Conservation (phyloP, 73 alveolate genomes). For the Paramecium biaurelia region DNA sequence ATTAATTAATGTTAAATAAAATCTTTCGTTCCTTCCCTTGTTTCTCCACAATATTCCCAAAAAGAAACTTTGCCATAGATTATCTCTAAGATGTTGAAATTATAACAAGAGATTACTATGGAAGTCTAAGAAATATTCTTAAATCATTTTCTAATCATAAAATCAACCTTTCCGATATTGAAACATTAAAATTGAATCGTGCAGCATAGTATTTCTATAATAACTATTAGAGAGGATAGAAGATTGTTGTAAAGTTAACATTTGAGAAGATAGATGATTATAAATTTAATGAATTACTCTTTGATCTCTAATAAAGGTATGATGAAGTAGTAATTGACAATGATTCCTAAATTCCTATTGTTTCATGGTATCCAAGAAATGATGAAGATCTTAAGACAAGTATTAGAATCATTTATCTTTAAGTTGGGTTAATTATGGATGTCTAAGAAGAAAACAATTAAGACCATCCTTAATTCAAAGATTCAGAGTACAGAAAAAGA, state of each 20-base stretch:
- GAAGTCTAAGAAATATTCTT: constrained; percentile 6
- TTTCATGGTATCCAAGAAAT: constrained; percentile 40
- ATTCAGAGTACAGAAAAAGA: constrained; percentile 47
- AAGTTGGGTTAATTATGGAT: constrained; percentile 6
- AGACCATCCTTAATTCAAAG: constrained; percentile 45
- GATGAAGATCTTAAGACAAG: background rate
- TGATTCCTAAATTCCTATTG: background rate
- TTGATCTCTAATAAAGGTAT: background rate
- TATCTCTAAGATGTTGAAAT: constrained; percentile 22
- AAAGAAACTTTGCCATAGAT: background rate
- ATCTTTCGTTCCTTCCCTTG: background rate
- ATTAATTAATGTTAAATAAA: background rate
- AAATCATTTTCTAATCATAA: background rate
- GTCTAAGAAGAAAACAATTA: constrained; percentile 26
- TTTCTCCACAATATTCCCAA: background rate
- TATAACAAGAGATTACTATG: constrained; percentile 13
- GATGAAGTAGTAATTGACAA: background rate
- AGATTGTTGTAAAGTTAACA: background rate
- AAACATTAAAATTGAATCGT: background rate
- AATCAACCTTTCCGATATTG: background rate
- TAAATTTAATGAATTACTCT: background rate
- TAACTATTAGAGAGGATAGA: background rate
- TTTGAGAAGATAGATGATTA: background rate
- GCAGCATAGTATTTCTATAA: background rate
- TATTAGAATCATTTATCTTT: background rate